Conservation (phyloP, 2,329 filamentous ascomycete species). For the Microcera coccophila region DNA sequence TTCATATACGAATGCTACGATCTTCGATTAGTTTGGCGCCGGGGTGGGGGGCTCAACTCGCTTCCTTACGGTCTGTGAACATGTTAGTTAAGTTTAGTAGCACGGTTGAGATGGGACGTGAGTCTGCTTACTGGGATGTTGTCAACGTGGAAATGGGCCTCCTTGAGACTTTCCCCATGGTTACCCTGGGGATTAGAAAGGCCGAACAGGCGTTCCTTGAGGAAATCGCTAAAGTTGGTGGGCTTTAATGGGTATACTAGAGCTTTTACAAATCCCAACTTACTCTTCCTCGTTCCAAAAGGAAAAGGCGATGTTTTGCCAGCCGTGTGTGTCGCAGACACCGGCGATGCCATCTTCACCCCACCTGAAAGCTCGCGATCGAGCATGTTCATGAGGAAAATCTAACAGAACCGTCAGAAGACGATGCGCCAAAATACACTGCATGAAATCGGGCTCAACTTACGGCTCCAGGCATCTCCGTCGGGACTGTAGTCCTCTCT, state of each 20-base stretch:
- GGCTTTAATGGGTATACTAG: not conserved
- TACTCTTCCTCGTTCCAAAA: conserved; percentile 99
- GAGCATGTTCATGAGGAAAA: conserved; percentile 89
- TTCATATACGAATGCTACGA: conserved; percentile 99
- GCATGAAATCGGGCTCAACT: conserved; percentile 44
- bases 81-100: conserved; percentile 18
- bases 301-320: conserved; percentile 89
- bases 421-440: conserved; percentile 3
- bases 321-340: conserved; percentile 83
- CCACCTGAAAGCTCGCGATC: conserved; percentile 87
- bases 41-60: not conserved
- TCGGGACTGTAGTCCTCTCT: conserved; percentile 87
- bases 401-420: conserved; percentile 50
- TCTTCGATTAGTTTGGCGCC: conserved; percentile 12
- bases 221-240: conserved; percentile 61
- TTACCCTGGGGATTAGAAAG: conserved; percentile 95
- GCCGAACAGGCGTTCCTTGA: conserved; percentile 93
- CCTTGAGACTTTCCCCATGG: conserved; percentile 95
- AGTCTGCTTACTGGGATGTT: conserved; percentile 67
- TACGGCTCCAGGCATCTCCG: conserved; percentile 94
- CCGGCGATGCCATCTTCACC: conserved; percentile 96
- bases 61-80: conserved; percentile 42
- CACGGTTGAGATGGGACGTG: not conserved
- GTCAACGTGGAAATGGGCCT: conserved; percentile 93
- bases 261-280: conserved; percentile 9